Percentiles rank a stretch among this genome's conserved stretches.
These are phyloP conservation scores for Fusarium sp. DNA, from an alignment of 2,329 filamentous ascomycete species.

Conservation along the genomic window DNA sequence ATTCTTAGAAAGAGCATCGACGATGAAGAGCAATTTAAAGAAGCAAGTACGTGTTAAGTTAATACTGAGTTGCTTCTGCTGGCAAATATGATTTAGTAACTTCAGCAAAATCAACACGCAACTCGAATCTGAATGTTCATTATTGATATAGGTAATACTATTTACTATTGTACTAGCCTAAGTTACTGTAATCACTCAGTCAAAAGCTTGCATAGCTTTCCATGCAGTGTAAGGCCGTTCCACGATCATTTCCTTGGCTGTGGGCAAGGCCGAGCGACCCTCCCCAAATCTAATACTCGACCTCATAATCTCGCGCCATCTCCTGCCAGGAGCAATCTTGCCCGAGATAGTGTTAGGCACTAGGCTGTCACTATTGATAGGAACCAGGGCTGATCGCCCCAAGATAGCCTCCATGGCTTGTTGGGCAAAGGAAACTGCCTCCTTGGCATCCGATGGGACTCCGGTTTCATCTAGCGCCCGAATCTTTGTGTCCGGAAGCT, in stretches of 20 bases:
- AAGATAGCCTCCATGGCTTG: slow-evolving; percentile 70
- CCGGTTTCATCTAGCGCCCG: slow-evolving; percentile 66
- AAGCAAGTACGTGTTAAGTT: not conserved
- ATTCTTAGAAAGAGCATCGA: too few species aligned
- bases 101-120: not conserved
- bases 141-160: not conserved
- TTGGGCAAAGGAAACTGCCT: slow-evolving; percentile 65
- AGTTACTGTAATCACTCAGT: not conserved
- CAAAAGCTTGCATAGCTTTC: slow-evolving; percentile 14
- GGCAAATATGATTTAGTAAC: not conserved
- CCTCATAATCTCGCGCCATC: slow-evolving; percentile 9
- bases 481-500: slow-evolving; percentile 51
- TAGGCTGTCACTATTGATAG: slow-evolving; percentile 7
- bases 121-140: not conserved
- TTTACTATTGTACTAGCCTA: not conserved
- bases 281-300: not conserved
- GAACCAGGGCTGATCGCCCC: slow-evolving; percentile 52
- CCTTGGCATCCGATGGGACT: slow-evolving; percentile 63
- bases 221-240: slow-evolving; percentile 1
- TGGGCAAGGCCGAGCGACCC: not conserved
- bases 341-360: slow-evolving; percentile 7
- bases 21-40: too few species aligned
- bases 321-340: slow-evolving; percentile 7
- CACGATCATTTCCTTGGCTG: slow-evolving; percentile 8
- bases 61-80: not conserved